phyloP scores from a whole-genome alignment of 768 basidiomycete genomes.

The Gyrodon lividus region DNA sequence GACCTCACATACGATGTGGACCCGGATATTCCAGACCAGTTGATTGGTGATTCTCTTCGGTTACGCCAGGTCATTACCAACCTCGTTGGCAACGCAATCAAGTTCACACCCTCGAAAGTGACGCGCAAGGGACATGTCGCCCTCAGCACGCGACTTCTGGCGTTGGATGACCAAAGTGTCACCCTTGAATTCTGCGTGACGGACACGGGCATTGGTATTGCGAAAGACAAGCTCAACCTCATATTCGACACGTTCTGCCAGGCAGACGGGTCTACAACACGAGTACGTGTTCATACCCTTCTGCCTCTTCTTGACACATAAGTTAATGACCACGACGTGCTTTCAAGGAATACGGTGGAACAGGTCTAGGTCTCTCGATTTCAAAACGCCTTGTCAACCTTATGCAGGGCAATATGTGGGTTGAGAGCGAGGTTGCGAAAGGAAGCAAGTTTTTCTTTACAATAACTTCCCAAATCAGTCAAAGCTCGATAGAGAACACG shows the following conservation, averaged over 20 bases:
- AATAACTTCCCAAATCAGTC: conserved; percentile 81
- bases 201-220: conserved; percentile 98
- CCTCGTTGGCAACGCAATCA: conserved; percentile 93
- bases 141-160: conserved; percentile 77
- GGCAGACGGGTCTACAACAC: conserved; percentile 96
- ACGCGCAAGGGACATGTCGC: conserved; percentile 86
- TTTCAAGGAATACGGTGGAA: conserved; percentile 89
- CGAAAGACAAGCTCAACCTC: conserved; percentile 95
- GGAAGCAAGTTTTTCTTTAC: conserved; percentile 98
- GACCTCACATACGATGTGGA: conserved; percentile 97
- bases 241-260: conserved; percentile 99
- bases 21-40: conserved; percentile 92
- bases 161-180: conserved; percentile 77
- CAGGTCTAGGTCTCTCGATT: conserved; percentile 93
- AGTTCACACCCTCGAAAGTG: conserved; percentile 86
- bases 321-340: conserved; percentile 15
- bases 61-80: conserved; percentile 95
- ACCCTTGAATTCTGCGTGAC: conserved; percentile 96
- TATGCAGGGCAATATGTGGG: conserved; percentile 99
- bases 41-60: conserved; percentile 94
- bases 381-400: conserved; percentile 95
- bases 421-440: conserved; percentile 89
- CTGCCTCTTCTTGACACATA: conserved; percentile 8
- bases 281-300: conserved; percentile 48
- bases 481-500: conserved; percentile 69